Percentiles rank a stretch among this genome's conserved stretches.
Evolutionary conservation across 1,139 yeast species (phyloP).

Genomic region (Geotrichum carabidarum): DNA sequence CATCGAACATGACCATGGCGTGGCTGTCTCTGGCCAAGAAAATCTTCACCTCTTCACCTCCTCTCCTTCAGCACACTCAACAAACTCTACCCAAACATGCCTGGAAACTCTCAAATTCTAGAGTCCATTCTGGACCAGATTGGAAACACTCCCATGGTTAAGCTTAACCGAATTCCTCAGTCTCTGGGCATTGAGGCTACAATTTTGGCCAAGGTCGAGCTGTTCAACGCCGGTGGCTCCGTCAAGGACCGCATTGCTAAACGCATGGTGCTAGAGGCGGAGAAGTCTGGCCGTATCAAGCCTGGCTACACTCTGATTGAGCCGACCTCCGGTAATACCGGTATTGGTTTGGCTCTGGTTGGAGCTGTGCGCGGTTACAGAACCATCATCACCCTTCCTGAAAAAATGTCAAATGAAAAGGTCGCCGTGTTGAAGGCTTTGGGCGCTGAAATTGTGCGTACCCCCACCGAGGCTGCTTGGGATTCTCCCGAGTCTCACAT

Average conservation of each 20-base stretch:
- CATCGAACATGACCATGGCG: background rate
- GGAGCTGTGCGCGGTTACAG: constrained; percentile 87
- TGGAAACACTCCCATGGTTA: constrained; percentile 80
- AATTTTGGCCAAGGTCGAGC: constrained; percentile 52
- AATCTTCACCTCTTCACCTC: background rate
- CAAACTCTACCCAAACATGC: background rate
- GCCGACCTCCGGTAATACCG: constrained; percentile 75
- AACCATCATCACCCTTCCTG: constrained; percentile 84
- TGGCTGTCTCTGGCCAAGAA: background rate
- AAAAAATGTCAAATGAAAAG: constrained; percentile 89
- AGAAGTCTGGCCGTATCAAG: constrained; percentile 68
- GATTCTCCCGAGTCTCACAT: constrained; percentile 89
- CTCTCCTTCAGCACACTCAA: background rate
- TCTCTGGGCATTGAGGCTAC: constrained; percentile 65
- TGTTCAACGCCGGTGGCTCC: constrained; percentile 67
- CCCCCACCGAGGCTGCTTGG: constrained; percentile 93
- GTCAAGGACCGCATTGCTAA: constrained; percentile 58
- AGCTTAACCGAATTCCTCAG: constrained; percentile 71
- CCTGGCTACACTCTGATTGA: constrained; percentile 85
- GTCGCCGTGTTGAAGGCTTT: constrained; percentile 83
- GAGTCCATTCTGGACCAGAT: constrained; percentile 52
- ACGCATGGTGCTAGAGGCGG: constrained; percentile 79
- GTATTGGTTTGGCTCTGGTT: constrained; percentile 81
- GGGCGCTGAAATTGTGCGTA: constrained; percentile 87
- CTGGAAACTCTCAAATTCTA: constrained; percentile 20